Evolutionary conservation across 2,329 filamentous ascomycete genomes (phyloP).

Genomic region (Westerdykella sp.): DNA sequence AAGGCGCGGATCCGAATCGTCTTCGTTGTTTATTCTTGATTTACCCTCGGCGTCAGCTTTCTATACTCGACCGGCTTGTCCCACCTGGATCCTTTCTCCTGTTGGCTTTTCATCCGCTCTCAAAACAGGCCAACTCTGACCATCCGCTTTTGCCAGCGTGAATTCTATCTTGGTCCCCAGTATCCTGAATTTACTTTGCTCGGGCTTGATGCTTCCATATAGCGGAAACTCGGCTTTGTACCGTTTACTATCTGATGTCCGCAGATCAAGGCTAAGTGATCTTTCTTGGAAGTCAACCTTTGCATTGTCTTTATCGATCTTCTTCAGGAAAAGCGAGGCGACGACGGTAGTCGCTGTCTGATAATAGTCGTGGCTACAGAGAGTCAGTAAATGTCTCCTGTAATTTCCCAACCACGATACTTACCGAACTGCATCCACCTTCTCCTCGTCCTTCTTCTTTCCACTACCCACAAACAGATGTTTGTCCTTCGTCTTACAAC

Average conservation of each 20-base stretch:
- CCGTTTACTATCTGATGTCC: constrained; percentile 79
- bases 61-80: constrained; percentile 56
- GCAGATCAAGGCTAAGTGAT: constrained; percentile 69
- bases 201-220: constrained; percentile 69
- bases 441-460: constrained; percentile 63
- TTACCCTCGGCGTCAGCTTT: too few relatives aligned
- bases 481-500: constrained; percentile 72
- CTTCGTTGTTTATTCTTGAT: too few relatives aligned
- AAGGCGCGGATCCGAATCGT: too few relatives aligned
- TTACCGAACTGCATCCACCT: constrained; percentile 70
- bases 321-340: constrained; percentile 91
- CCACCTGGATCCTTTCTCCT: constrained; percentile 83
- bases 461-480: constrained; percentile 82
- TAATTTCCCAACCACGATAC: neutral
- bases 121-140: constrained; percentile 76
- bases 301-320: constrained; percentile 78
- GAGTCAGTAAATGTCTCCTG: constrained; percentile 21
- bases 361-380: constrained; percentile 76
- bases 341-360: constrained; percentile 82
- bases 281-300: constrained; percentile 62
- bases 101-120: constrained; percentile 67
- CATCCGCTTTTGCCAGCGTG: constrained; percentile 65
- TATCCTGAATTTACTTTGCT: constrained; percentile 70
- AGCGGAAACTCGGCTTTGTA: constrained; percentile 69
- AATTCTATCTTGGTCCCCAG: constrained; percentile 87